These are phyloP conservation scores for Nepenthes alata DNA, from an alignment of 179 eudicot genomes.

Conservation along the genomic window DNA sequence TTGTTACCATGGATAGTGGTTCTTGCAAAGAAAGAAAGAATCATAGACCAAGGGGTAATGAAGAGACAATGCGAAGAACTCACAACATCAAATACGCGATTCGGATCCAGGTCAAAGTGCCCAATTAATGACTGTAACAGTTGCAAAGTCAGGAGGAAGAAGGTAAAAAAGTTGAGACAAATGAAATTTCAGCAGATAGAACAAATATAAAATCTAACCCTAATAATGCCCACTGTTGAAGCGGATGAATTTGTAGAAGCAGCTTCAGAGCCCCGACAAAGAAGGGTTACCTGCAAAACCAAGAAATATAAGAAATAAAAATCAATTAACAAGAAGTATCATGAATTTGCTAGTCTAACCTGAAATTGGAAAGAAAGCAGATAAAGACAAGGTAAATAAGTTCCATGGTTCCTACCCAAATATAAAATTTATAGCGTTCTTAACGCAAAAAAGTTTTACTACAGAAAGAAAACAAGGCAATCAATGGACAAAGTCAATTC, in stretches of 20 bases:
- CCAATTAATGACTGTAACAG: slow-evolving; percentile 89
- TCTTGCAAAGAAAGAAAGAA: no score
- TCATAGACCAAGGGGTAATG: neutral
- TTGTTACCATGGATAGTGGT: neutral
- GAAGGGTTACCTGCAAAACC: slow-evolving; percentile 78
- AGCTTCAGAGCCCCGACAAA: slow-evolving; percentile 70
- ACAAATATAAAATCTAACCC: slow-evolving; percentile 39
- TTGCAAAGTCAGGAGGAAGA: slow-evolving; percentile 1
- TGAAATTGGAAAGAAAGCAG: no score
- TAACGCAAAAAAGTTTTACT: no score
- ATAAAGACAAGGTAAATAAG: no score
- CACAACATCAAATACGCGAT: slow-evolving; percentile 97
- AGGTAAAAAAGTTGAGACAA: slow-evolving; percentile 3
- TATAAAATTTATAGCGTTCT: no score
- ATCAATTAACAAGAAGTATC: neutral
- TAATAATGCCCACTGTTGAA: slow-evolving; percentile 79
- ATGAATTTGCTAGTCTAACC: no score
- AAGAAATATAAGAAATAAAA: neutral
- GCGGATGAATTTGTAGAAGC: slow-evolving; percentile 45
- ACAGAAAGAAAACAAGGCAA: no score
- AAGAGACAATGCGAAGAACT: slow-evolving; percentile 20
- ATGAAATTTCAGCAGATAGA: neutral
- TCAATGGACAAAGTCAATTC: no score
- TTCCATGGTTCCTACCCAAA: no score
- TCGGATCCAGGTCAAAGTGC: slow-evolving; percentile 97